Evolutionary conservation across 768 basidiomycete genomes (phyloP).

Genomic region (Hortiboletus campestris): DNA sequence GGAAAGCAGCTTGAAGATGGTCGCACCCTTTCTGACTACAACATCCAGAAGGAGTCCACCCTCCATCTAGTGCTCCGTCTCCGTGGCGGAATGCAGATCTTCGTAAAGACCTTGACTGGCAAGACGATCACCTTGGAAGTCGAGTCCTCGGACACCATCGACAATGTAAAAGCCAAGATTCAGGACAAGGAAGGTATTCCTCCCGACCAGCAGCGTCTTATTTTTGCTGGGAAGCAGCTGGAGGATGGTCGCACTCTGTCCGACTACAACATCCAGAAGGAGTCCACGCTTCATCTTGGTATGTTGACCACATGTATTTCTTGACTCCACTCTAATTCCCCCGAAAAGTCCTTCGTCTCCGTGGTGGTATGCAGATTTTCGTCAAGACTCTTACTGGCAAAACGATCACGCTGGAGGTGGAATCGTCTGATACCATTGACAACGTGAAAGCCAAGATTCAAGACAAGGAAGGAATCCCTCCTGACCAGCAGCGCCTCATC

Average conservation of each 20-base stretch:
- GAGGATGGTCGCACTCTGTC: slow-evolving; percentile 90
- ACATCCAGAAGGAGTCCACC: slow-evolving; percentile 95
- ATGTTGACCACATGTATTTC: background rate
- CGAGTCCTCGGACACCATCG: slow-evolving; percentile 83
- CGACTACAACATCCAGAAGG: slow-evolving; percentile 91
- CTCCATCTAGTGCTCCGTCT: slow-evolving; percentile 86
- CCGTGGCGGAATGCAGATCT: slow-evolving; percentile 89
- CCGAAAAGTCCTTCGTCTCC: slow-evolving; percentile 65
- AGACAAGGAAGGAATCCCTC: slow-evolving; percentile 78
- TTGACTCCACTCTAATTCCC: background rate
- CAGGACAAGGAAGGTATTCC: slow-evolving; percentile 91
- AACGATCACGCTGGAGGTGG: slow-evolving; percentile 91
- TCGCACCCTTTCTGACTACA: slow-evolving; percentile 84
- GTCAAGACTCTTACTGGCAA: slow-evolving; percentile 88
- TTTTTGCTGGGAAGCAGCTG: slow-evolving; percentile 91
- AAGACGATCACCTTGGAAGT: slow-evolving; percentile 94
- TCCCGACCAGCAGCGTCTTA: slow-evolving; percentile 87
- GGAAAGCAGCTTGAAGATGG: slow-evolving; percentile 96
- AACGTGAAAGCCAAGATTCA: slow-evolving; percentile 85
- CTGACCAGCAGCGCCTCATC: slow-evolving; percentile 86
- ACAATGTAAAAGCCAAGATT: slow-evolving; percentile 89
- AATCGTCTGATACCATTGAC: slow-evolving; percentile 91
- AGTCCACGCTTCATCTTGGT: slow-evolving; percentile 64
- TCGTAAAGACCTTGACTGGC: slow-evolving; percentile 80
- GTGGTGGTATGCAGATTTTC: slow-evolving; percentile 91